A percentile compares a stretch with the other conserved stretches of the same genome.
phyloP scores from a whole-genome alignment of 2,329 filamentous ascomycete species.

The Fusarium sublunatum region DNA sequence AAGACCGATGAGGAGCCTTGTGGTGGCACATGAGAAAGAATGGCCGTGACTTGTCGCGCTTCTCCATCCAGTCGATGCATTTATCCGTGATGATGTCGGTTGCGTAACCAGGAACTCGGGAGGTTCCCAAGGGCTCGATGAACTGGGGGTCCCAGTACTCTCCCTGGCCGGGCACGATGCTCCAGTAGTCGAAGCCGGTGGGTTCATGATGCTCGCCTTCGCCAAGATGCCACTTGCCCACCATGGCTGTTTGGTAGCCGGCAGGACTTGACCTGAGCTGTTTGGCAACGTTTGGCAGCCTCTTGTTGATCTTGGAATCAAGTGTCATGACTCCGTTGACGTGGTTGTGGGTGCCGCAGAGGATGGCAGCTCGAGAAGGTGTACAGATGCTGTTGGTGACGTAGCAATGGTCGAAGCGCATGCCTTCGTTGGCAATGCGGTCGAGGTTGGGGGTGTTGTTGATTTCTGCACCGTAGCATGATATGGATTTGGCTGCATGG shows the following conservation, averaged over 20 bases:
- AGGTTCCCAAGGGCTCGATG: constrained; percentile 54
- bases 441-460: constrained; percentile 64
- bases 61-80: constrained; percentile 55
- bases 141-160: constrained; percentile 64
- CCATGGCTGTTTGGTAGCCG: constrained; percentile 63
- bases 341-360: constrained; percentile 64
- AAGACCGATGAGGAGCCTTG: constrained; percentile 64
- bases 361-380: constrained; percentile 61
- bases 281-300: constrained; percentile 63
- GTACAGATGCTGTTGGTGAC: constrained; percentile 66
- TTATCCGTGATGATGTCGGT: constrained; percentile 66
- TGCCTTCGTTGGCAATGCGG: constrained; percentile 60
- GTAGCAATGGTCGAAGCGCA: constrained; percentile 65
- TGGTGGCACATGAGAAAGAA: constrained; percentile 69
- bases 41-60: constrained; percentile 52
- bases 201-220: constrained; percentile 60
- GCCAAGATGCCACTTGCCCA: constrained; percentile 66
- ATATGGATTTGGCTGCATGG: constrained; percentile 63
- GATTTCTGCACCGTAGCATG: constrained; percentile 62
- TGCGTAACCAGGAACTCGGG: constrained; percentile 56
- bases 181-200: constrained; percentile 64
- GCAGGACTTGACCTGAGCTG: constrained; percentile 54
- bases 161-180: constrained; percentile 62
- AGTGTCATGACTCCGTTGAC: constrained; percentile 65
- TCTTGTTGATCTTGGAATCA: constrained; percentile 58